These are phyloP conservation scores for Lentithecium fluviatile DNA, from an alignment of 495 filamentous ascomycete genomes.

Conservation along the genomic window DNA sequence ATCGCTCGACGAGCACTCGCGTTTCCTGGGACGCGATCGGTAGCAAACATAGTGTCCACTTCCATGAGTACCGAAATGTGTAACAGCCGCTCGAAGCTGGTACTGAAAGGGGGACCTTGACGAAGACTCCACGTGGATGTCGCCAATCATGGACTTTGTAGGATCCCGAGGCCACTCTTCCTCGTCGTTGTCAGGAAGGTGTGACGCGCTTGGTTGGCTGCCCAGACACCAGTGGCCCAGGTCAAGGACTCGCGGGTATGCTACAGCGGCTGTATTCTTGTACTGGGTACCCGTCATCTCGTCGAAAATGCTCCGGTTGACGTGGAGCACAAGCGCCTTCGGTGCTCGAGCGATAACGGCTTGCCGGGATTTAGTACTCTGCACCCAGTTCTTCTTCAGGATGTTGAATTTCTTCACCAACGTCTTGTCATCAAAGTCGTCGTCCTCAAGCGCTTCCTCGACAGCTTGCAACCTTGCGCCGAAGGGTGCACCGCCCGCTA, in stretches of 20 bases:
- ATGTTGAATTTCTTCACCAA: conserved; percentile 72
- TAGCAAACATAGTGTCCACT: conserved; percentile 97
- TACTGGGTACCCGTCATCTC: conserved; percentile 69
- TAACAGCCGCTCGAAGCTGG: conserved; percentile 78
- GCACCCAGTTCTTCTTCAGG: conserved; percentile 61
- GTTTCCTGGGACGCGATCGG: conserved; percentile 56
- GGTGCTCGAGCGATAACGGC: conserved; percentile 80
- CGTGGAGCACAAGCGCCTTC: conserved; percentile 73
- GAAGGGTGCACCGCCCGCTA: conserved; percentile 38
- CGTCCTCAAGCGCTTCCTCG: conserved; percentile 67
- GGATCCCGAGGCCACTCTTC: conserved; percentile 71
- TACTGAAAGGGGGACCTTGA: conserved; percentile 51
- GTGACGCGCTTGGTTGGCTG: conserved; percentile 5
- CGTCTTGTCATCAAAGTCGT: conserved; percentile 77
- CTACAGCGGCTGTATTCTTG: conserved; percentile 79
- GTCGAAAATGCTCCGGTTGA: conserved; percentile 90
- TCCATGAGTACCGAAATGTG: conserved; percentile 86
- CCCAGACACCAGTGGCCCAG: conserved; percentile 72
- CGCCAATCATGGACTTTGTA: conserved; percentile 61
- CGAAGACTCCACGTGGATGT: background rate
- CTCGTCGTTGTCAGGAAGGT: conserved; percentile 32
- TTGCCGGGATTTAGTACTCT: conserved; percentile 83
- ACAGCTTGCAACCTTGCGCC: conserved; percentile 47
- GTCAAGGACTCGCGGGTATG: conserved; percentile 71
- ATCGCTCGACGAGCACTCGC: conserved; percentile 26